Base-by-base conservation (phyloP, 2,329 filamentous ascomycete species). In the Pseudocercospora cruenta region DNA sequence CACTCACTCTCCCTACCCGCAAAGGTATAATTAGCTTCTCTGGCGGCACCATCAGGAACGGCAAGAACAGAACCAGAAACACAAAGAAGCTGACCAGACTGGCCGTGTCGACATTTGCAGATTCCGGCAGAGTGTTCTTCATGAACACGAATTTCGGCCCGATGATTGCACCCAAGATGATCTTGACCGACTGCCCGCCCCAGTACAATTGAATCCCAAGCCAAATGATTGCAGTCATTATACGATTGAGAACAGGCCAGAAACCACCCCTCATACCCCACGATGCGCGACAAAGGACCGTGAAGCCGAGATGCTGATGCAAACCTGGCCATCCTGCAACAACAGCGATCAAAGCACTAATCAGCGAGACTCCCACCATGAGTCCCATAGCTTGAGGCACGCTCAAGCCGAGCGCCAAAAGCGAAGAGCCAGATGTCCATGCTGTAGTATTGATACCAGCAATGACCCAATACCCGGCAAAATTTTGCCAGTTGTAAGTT, bases 271-370 rank as follows among this genome's bases (percentile, higher is more conserved):
- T 36, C 65, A 70, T 69, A 0, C 67, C 70, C 71, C 71, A 71
- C 5, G 65, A 66, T 9, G 69, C 63, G 9, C 70, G 58, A 24
- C 62, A 71, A n/a, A 78, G 71, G 16, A 79, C 76, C 0, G 77
- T 78, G 64, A 78, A 78, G 1, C 77, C 77, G 10, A 78, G 64
- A 63, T 78, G 71, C 21, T 77, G 70, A 65, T 78, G 76, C 16
- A 70, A 73, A 4, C 76, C 77, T 9, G 76, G 73, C 76, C 77
- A 78, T 9, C 76, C 77, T 3, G 77, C 76, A 2, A 77, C 60
- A 26, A 79, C 75, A 3, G 76, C 76, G 1, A 78, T 72, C 24
- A 77, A 64, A 0, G 75, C 75, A 8, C 74, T 74, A 4, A 78
- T 75, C 14, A 78, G 60, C 2, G 76, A 74, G 8, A 75, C 72